Base-by-base conservation (phyloP, 2,329 filamentous ascomycete species). In the Aureobasidium uvarum region DNA sequence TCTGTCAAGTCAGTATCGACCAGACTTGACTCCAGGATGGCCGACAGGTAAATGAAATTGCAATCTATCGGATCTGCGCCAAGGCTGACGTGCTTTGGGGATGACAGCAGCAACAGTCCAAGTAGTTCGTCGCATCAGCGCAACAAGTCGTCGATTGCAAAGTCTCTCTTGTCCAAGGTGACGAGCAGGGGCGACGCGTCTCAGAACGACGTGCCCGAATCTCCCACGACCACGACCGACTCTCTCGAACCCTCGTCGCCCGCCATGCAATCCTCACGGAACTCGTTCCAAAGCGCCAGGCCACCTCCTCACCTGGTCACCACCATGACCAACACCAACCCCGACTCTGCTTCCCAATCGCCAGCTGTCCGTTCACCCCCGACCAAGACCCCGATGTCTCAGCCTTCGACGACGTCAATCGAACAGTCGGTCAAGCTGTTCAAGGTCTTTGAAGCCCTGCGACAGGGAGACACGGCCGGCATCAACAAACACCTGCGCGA, bases 401-500 rank as follows among this genome's bases (percentile, higher is more conserved):
- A 68, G 31, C 64, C 66, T 1, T 69, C 56, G 18, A 67, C 68
- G 28, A 69, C 69, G 7, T 80, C 79, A 4, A 90, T 99, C 66
- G 93, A 99, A 75, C 92, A 96, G 77, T 97, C 94, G 0, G 92
- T 99, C 62, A 87, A 90, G 74, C 93, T 96, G 70, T 99, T 99
- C 77, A 88, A 93, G 70, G 86, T 97, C 54, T 96, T 98, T 74
- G 95, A 98, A 79, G 90, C 93, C 48, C 81, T 99, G 69, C 86
- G 94, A 69, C 95, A 86, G 75, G 95, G 95, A 63, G 94, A 99
- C 75, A 96, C 92, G 0, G 89, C 88, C 16, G 91, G 90, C 43
- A 97, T 99, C 71, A 91, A 91, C 36, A 94, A 89, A 75, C 90
- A 90, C 1, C 90, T 97, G 69, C 84, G 89, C 67, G 81, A 85